A percentile compares a stretch with the other conserved stretches of the same genome.
phyloP scores from a whole-genome alignment of 768 basidiomycete genomes.

The Boletus barrowsii region DNA sequence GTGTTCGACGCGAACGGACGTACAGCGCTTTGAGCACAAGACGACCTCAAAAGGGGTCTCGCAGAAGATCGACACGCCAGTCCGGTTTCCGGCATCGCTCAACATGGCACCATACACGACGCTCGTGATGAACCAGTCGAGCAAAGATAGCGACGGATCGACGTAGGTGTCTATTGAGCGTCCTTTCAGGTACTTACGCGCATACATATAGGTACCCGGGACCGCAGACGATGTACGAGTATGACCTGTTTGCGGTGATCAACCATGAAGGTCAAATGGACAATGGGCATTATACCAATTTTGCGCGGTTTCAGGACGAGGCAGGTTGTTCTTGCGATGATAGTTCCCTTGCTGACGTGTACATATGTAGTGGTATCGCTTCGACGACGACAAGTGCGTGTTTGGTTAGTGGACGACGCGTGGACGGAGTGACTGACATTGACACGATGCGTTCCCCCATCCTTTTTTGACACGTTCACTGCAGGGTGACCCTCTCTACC shows the following conservation, averaged over 20 bases:
- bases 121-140: slow-evolving; percentile 48
- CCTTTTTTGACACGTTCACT: not conserved
- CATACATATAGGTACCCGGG: slow-evolving; percentile 41
- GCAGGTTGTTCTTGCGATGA: slow-evolving; percentile 39
- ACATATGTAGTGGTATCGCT: slow-evolving; percentile 75
- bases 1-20: not conserved
- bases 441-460: not conserved
- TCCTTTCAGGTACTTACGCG: not conserved
- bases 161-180: slow-evolving; percentile 21
- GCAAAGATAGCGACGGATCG: slow-evolving; percentile 38
- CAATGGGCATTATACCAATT: slow-evolving; percentile 93
- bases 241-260: slow-evolving; percentile 90
- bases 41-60: slow-evolving; percentile 67
- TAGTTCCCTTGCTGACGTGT: not conserved
- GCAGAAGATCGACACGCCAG: slow-evolving; percentile 79
- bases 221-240: slow-evolving; percentile 74
- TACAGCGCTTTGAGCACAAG: slow-evolving; percentile 89
- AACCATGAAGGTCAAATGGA: slow-evolving; percentile 94
- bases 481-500: slow-evolving; percentile 68
- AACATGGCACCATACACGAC: slow-evolving; percentile 91
- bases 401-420: not conserved
- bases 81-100: slow-evolving; percentile 78
- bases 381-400: slow-evolving; percentile 89
- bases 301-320: slow-evolving; percentile 80
- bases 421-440: not conserved